These are phyloP conservation scores for Spatholobus suberectus DNA, from an alignment of 306 rosid genomes.

Conservation along the genomic window DNA sequence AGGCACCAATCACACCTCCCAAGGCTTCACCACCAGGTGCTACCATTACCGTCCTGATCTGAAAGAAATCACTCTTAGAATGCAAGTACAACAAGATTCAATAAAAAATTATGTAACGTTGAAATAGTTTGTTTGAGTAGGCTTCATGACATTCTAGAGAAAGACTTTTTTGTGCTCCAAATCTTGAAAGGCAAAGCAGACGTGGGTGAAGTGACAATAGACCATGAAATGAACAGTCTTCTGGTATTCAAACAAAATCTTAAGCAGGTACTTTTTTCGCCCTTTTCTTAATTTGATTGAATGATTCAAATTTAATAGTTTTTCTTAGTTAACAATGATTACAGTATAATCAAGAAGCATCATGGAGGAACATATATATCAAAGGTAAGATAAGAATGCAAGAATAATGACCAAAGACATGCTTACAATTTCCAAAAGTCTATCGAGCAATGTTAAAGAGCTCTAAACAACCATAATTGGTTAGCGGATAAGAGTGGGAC, in stretches of 20 bases:
- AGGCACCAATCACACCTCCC: slow-evolving; percentile 90
- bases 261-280: neutral
- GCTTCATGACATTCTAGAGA: slow-evolving; percentile 7
- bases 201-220: neutral
- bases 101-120: neutral
- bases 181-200: neutral
- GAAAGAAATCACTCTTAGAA: slow-evolving; percentile 50
- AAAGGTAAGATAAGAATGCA: neutral
- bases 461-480: neutral
- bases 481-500: neutral
- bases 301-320: slow-evolving; percentile 24
- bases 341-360: slow-evolving; percentile 28
- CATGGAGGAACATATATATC: neutral
- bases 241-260: slow-evolving; percentile 19
- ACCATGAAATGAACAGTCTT: slow-evolving; percentile 7
- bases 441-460: neutral
- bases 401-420: slow-evolving; percentile 13
- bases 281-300: neutral
- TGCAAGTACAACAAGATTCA: neutral
- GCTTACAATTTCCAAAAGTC: slow-evolving; percentile 6
- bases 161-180: neutral
- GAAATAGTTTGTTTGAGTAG: slow-evolving; percentile 5
- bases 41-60: slow-evolving; percentile 94
- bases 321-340: slow-evolving; percentile 20
- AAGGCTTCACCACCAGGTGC: slow-evolving; percentile 98